Conservation (phyloP, 495 filamentous ascomycete genomes). For the Pyrenula aspistea region DNA sequence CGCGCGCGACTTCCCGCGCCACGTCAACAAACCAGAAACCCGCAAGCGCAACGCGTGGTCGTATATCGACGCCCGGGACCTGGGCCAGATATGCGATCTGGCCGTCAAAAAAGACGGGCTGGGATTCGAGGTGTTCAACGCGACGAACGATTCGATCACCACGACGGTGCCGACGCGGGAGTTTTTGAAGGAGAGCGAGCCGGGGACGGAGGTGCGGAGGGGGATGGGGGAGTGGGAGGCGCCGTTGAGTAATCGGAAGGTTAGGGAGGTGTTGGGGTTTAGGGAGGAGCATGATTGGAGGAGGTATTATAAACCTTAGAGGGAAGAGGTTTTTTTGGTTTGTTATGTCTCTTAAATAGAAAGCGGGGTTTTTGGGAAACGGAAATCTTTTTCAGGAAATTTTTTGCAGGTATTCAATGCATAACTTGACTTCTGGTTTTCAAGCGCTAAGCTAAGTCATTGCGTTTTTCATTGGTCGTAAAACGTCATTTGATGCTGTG, state of each 20-base stretch:
- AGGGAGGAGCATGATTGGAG: slow-evolving; percentile 44
- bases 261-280: slow-evolving; percentile 44
- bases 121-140: slow-evolving; percentile 51
- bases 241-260: slow-evolving; percentile 46
- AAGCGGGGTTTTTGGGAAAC: too few relatives aligned
- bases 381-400: too few relatives aligned
- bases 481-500: too few relatives aligned
- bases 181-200: slow-evolving; percentile 34
- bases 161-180: slow-evolving; percentile 27
- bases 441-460: too few relatives aligned
- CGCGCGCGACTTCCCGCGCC: slow-evolving; percentile 31
- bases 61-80: slow-evolving; percentile 47
- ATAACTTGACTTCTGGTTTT: too few relatives aligned
- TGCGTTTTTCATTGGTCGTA: too few relatives aligned
- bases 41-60: slow-evolving; percentile 45
- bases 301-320: slow-evolving; percentile 13
- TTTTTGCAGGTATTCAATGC: too few relatives aligned
- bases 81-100: slow-evolving; percentile 46
- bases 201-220: slow-evolving; percentile 32
- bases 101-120: slow-evolving; percentile 34
- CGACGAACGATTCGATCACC: slow-evolving; percentile 47
- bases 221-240: slow-evolving; percentile 43
- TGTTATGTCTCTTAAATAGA: too few relatives aligned
- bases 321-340: background rate
- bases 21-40: slow-evolving; percentile 32